Base-by-base conservation (phyloP, 352 stramenopile genomes). In the Phytophthora vignae region DNA sequence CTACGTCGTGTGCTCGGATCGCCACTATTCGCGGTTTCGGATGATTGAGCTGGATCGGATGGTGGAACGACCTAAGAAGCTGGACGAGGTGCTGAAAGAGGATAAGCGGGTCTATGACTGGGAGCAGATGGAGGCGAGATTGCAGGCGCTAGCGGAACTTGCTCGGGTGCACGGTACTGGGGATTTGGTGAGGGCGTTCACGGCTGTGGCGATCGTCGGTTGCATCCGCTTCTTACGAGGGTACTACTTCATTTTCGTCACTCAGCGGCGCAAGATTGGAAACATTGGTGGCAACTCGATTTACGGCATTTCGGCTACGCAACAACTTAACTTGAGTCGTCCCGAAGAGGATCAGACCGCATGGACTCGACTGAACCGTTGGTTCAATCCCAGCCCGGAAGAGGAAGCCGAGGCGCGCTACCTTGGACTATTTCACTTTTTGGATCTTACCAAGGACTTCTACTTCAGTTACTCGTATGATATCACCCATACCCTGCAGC, bases 401-500 rank as follows among this genome's bases (percentile, higher is more conserved):
- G 90, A 97, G 69, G 87, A 95, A 55, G 90, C 89, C 3, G 90
- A 97, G 55, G 88, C 87, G 40, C 78, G 89, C 7, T 99, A 99
- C 82, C 84, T 99, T 54, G 93, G 91, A 0, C 79, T 99, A 0
- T 99, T 99, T 73, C 97, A 99, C 73, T 98, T 99, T 57, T 85
- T 99, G 48, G 98, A 99, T 75, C 85, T 99, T 19, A 99, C 97
- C 8, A 99, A 99, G 71, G 98, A 99, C 70, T 99, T 99, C 75
- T 99, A 97, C 85, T 99, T 99, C 78, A 98, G 90, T 57, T 99
- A 99, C 74, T 99, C 96, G 53, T 99, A 99, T 74, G 97, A 99
- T 69, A 87, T 99, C 52, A 99, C 98, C 17, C 88, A 98, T 72
- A 98, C 92, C 55, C 78, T 99, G 59, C 97, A 99, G 82, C 88